phyloP scores from a whole-genome alignment of 2,329 filamentous ascomycete genomes.

The Drechslerella coelobrocha region DNA sequence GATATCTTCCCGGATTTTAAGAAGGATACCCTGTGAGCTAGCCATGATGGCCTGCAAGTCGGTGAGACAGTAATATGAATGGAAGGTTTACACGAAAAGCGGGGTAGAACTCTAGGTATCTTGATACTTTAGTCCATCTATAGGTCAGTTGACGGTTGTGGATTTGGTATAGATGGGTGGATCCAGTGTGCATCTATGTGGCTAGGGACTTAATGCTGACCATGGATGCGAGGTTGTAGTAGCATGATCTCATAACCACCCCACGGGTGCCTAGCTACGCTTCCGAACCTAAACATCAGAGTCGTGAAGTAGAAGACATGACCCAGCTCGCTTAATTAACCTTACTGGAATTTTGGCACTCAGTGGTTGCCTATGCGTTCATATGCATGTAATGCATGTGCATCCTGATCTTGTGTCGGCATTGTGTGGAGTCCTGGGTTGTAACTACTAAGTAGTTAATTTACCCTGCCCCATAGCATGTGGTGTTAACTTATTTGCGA shows the following conservation, averaged over 20 bases:
- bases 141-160: constrained; percentile 38
- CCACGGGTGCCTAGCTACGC: constrained; percentile 44
- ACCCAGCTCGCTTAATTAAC: no score
- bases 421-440: no score
- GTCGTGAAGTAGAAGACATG: no score
- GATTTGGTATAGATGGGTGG: constrained; percentile 20
- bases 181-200: not conserved
- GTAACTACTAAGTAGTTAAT: no score
- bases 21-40: constrained; percentile 15
- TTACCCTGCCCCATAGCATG: no score
- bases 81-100: constrained; percentile 48
- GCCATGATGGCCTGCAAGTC: constrained; percentile 6
- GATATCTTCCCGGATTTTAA: constrained; percentile 50
- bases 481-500: no score
- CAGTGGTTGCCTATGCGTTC: no score
- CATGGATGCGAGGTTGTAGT: constrained; percentile 11
- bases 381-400: no score
- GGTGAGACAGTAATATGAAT: not conserved
- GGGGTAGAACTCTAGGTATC: constrained; percentile 37
- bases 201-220: constrained; percentile 15
- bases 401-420: no score
- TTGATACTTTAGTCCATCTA: not conserved
- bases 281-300: no score
- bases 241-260: constrained; percentile 25
- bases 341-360: no score